phyloP scores from a whole-genome alignment of 495 filamentous ascomycete species.

The Margaritispora aquatica region DNA sequence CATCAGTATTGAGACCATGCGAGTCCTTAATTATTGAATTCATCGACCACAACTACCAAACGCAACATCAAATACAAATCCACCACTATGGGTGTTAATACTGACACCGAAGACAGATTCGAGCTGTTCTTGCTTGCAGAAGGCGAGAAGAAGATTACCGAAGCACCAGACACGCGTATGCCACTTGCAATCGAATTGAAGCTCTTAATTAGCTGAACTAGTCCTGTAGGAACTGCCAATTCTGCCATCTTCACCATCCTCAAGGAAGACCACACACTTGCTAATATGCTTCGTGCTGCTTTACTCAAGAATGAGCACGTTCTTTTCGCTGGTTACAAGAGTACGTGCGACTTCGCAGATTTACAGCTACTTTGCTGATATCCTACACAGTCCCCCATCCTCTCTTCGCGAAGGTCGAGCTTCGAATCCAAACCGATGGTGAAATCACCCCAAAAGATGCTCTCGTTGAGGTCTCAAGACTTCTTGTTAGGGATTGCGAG shows the following conservation, averaged over 20 bases:
- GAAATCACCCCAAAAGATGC: constrained; percentile 79
- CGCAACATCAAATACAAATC: neutral
- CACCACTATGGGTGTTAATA: constrained; percentile 1
- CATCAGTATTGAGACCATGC: neutral
- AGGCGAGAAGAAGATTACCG: constrained; percentile 88
- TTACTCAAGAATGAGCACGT: constrained; percentile 76
- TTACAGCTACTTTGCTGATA: constrained; percentile 2
- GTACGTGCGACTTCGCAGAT: constrained; percentile 34
- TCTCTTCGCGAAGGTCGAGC: constrained; percentile 73
- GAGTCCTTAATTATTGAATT: neutral
- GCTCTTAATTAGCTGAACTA: constrained; percentile 8
- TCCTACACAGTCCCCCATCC: constrained; percentile 65
- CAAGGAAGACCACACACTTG: constrained; percentile 96
- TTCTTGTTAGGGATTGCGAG: constrained; percentile 69
- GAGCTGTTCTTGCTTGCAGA: constrained; percentile 81
- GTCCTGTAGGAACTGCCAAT: constrained; percentile 65
- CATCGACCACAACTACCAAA: neutral
- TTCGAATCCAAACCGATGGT: constrained; percentile 92
- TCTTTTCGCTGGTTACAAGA: constrained; percentile 80
- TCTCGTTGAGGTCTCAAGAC: constrained; percentile 68
- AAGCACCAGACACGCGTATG: constrained; percentile 81
- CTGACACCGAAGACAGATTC: constrained; percentile 52
- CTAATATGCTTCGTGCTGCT: constrained; percentile 76
- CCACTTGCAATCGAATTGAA: neutral
- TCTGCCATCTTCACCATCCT: constrained; percentile 85